A percentile compares a stretch with the other conserved stretches of the same genome.
Evolutionary conservation across 306 rosid species (phyloP).

Genomic region (Rosa persica): DNA sequence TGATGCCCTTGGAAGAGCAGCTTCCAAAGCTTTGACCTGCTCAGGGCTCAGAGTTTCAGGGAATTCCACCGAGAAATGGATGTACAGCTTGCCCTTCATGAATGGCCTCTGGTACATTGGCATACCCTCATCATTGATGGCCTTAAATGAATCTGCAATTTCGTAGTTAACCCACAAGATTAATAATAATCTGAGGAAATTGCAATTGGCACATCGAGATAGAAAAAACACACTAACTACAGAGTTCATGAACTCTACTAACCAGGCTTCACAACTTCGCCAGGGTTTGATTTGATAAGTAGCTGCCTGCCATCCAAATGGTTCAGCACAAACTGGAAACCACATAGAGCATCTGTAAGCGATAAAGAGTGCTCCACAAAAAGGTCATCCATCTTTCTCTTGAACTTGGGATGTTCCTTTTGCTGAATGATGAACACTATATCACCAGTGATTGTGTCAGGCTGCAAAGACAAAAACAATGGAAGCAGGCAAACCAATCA

Average conservation of each 20-base stretch:
- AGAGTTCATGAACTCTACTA: slow-evolving; percentile 6
- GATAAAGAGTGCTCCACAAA: slow-evolving; percentile 69
- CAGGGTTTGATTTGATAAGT: slow-evolving; percentile 61
- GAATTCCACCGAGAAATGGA: slow-evolving; percentile 84
- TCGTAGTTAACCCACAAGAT: neutral
- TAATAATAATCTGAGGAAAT: neutral
- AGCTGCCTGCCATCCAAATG: slow-evolving; percentile 68
- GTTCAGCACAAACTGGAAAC: slow-evolving; percentile 64
- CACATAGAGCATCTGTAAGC: slow-evolving; percentile 70
- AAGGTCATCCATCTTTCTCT: slow-evolving; percentile 68
- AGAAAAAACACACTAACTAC: neutral
- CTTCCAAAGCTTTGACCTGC: slow-evolving; percentile 60
- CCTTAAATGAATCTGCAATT: slow-evolving; percentile 76
- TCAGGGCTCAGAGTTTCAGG: slow-evolving; percentile 67
- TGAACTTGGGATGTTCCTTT: slow-evolving; percentile 80
- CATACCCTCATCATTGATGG: slow-evolving; percentile 90
- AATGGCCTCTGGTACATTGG: slow-evolving; percentile 88
- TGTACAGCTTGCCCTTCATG: slow-evolving; percentile 90
- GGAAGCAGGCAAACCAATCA: slow-evolving; percentile 13
- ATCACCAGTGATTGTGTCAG: slow-evolving; percentile 78
- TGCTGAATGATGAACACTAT: slow-evolving; percentile 73
- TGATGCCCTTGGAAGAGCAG: slow-evolving; percentile 60
- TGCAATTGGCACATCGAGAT: neutral
- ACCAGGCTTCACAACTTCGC: slow-evolving; percentile 76
- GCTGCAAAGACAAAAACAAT: slow-evolving; percentile 44